These are phyloP conservation scores for Mycosphaerella sp. DNA, from an alignment of 2,329 filamentous ascomycete genomes.

Conservation along the genomic window DNA sequence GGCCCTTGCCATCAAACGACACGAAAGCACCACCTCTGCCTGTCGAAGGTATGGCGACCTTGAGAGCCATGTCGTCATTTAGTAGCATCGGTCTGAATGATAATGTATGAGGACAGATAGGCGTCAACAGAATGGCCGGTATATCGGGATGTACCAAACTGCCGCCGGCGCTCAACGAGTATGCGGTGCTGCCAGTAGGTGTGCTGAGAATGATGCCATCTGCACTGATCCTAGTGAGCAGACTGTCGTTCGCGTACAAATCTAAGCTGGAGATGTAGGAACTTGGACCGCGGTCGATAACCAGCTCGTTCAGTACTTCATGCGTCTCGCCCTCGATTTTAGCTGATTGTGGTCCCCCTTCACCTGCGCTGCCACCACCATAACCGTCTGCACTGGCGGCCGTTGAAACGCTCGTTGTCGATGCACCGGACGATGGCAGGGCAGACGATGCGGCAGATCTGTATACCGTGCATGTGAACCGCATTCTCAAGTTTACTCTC, in stretches of 20 bases:
- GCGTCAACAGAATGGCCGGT: conserved; percentile 90
- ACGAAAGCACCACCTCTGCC: conserved; percentile 93
- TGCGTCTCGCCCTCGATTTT: conserved; percentile 88
- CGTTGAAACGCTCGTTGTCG: conserved; percentile 30
- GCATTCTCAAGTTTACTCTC: conserved; percentile 96
- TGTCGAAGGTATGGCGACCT: conserved; percentile 75
- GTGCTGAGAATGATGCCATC: conserved; percentile 98
- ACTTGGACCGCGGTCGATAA: conserved; percentile 94
- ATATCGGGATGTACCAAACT: conserved; percentile 96
- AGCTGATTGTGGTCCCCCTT: conserved; percentile 42
- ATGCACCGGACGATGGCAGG: conserved; percentile 22
- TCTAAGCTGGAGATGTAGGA: conserved; percentile 97
- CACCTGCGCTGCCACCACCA: conserved; percentile 7
- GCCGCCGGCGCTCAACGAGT: conserved; percentile 90
- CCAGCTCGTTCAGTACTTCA: conserved; percentile 95
- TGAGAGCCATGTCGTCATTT: conserved; percentile 86
- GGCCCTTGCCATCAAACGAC: conserved; percentile 94
- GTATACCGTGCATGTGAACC: conserved; percentile 97
- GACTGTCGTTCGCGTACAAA: conserved; percentile 89
- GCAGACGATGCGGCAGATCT: conserved; percentile 48
- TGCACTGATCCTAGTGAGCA: conserved; percentile 90
- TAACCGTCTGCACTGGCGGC: conserved; percentile 14
- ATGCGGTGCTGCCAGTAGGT: conserved; percentile 82
- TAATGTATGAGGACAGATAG: conserved; percentile 94
- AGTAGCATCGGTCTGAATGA: conserved; percentile 98